phyloP scores from a whole-genome alignment of 1,284 basidiomycete species.

The Microbotryum violaceum region DNA sequence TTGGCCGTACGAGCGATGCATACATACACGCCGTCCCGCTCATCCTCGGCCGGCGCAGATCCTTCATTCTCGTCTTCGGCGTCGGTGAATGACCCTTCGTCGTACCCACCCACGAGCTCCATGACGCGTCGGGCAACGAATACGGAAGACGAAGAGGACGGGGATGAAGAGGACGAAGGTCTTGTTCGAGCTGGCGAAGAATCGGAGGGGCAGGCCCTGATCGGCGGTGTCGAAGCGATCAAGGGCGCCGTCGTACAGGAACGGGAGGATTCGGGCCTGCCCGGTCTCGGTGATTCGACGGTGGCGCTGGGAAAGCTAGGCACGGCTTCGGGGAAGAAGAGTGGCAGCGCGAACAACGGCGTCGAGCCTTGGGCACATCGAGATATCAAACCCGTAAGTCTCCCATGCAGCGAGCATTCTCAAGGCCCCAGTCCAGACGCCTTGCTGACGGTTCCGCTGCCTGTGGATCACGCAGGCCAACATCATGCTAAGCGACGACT shows the following conservation, averaged over 20 bases:
- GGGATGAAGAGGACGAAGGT: conserved; percentile 54
- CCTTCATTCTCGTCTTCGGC: conserved; percentile 5
- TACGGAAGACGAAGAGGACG: conserved; percentile 47
- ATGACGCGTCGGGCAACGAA: conserved; percentile 58
- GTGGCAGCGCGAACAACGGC: conserved; percentile 43
- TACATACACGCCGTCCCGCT: conserved; percentile 55
- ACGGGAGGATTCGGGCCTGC: conserved; percentile 38
- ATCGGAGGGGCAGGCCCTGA: conserved; percentile 39
- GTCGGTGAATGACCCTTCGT: conserved; percentile 34
- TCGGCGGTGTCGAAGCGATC: conserved; percentile 27
- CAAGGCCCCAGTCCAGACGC: background rate
- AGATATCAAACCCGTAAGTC: conserved; percentile 76
- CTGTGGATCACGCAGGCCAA: conserved; percentile 53
- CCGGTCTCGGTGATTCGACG: conserved; percentile 6
- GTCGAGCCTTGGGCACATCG: conserved; percentile 88
- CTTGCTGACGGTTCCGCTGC: background rate
- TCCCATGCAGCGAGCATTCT: background rate
- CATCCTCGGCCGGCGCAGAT: conserved; percentile 27
- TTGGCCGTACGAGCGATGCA: conserved; percentile 91
- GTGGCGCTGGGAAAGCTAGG: conserved; percentile 9
- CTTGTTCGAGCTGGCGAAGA: conserved; percentile 33
- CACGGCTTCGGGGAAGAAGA: conserved; percentile 10
- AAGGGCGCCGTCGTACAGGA: conserved; percentile 3
- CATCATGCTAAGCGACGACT: conserved; percentile 87
- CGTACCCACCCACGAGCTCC: conserved; percentile 45